Evolutionary conservation across 2,329 filamentous ascomycete genomes (phyloP).

Genomic region (Gaeumannomyces sp.): DNA sequence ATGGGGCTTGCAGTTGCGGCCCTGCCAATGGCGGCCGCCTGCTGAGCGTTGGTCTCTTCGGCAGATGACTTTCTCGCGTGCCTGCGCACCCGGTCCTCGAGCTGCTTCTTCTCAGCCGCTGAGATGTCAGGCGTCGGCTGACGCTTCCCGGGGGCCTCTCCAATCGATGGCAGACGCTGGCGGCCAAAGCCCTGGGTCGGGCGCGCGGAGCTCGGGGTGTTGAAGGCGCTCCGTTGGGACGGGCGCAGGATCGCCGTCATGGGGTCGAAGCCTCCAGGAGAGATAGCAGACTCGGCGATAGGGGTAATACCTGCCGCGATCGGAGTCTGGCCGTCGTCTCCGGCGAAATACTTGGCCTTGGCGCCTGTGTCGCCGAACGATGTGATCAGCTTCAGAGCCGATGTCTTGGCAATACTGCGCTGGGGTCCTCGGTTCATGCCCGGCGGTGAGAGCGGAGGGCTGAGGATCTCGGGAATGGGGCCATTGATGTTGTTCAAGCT

Average conservation of each 20-base stretch:
- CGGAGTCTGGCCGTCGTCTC: slow-evolving; percentile 61
- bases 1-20: slow-evolving; percentile 64
- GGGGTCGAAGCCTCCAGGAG: slow-evolving; percentile 62
- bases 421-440: slow-evolving; percentile 53
- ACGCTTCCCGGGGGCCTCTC: slow-evolving; percentile 48
- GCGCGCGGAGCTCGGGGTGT: slow-evolving; percentile 62
- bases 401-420: slow-evolving; percentile 67
- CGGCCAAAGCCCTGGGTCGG: slow-evolving; percentile 54
- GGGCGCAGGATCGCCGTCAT: slow-evolving; percentile 63
- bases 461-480: slow-evolving; percentile 55
- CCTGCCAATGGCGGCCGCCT: slow-evolving; percentile 37
- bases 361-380: slow-evolving; percentile 64
- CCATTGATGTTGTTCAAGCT: slow-evolving; percentile 39
- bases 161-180: slow-evolving; percentile 70
- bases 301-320: slow-evolving; percentile 81
- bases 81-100: neutral
- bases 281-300: slow-evolving; percentile 72
- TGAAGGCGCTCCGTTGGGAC: slow-evolving; percentile 60
- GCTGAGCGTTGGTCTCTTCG: slow-evolving; percentile 13
- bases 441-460: slow-evolving; percentile 70
- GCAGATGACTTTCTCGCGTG: slow-evolving; percentile 4
- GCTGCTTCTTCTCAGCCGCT: neutral
- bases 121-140: slow-evolving; percentile 21
- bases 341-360: slow-evolving; percentile 59
- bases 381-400: slow-evolving; percentile 85